Evolutionary conservation across 192 early-diverging fungal genomes (phyloP).

Genomic region (Spinellus fusiger): DNA sequence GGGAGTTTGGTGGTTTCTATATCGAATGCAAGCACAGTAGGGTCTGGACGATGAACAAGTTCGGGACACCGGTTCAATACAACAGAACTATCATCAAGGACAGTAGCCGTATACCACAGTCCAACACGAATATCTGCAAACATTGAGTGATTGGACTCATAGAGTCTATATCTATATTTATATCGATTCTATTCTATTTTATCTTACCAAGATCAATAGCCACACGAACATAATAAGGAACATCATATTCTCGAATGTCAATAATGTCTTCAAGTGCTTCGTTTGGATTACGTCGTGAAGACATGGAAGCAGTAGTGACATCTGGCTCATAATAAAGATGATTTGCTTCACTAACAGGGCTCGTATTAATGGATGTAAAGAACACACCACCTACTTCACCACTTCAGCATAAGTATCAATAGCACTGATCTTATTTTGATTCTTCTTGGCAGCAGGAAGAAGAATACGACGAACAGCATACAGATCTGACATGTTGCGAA

Average conservation of each 20-base stretch:
- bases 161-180: background rate
- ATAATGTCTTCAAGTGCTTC: slow-evolving; percentile 67
- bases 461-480: slow-evolving; percentile 66
- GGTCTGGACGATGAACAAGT: slow-evolving; percentile 88
- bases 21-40: slow-evolving; percentile 92
- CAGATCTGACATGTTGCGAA: slow-evolving; percentile 82
- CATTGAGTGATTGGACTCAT: background rate
- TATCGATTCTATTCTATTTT: too few species aligned
- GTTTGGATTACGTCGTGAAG: slow-evolving; percentile 30
- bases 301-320: slow-evolving; percentile 3
- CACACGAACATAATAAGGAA: slow-evolving; percentile 93
- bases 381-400: slow-evolving; percentile 41
- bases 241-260: slow-evolving; percentile 95
- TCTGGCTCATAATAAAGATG: slow-evolving; percentile 18
- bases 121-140: slow-evolving; percentile 84
- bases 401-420: slow-evolving; percentile 68
- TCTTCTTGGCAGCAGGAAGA: slow-evolving; percentile 62
- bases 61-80: slow-evolving; percentile 63
- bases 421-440: slow-evolving; percentile 55
- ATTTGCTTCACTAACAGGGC: slow-evolving; percentile 13
- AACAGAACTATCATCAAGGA: slow-evolving; percentile 52
- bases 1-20: slow-evolving; percentile 98
- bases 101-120: slow-evolving; percentile 84
- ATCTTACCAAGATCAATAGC: slow-evolving; percentile 87
- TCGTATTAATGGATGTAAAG: background rate